Evolutionary conservation across 306 rosid genomes (phyloP).

Genomic region (Geum urbanum): DNA sequence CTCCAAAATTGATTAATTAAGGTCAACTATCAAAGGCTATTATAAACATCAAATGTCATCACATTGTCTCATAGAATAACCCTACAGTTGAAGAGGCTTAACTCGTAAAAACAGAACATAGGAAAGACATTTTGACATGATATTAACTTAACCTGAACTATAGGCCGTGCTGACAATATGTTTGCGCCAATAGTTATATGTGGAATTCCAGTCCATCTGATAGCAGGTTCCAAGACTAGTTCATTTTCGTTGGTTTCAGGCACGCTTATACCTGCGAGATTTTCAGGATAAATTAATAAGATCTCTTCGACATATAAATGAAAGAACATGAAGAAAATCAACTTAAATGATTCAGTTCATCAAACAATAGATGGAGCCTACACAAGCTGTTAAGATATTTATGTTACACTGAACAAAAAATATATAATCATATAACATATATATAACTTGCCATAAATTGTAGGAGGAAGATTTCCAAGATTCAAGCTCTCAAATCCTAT

Average conservation of each 20-base stretch:
- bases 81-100: neutral
- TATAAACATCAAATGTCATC: neutral
- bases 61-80: neutral
- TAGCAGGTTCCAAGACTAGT: conserved; percentile 22
- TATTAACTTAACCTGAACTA: conserved; percentile 13
- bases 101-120: neutral
- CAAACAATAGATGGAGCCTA: neutral
- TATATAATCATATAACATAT: neutral
- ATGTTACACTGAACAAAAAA: too few relatives aligned
- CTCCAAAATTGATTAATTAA: neutral
- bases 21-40: too few relatives aligned
- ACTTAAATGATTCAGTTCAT: neutral
- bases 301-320: neutral
- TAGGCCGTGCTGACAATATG: conserved; percentile 10
- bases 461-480: conserved; percentile 33
- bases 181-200: conserved; percentile 24
- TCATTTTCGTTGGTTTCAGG: conserved; percentile 30
- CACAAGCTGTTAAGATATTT: neutral
- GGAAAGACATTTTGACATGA: neutral
- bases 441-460: conserved; percentile 13
- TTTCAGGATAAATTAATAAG: conserved; percentile 7
- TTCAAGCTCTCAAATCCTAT: conserved; percentile 22
- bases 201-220: conserved; percentile 41
- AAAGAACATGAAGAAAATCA: neutral
- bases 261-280: conserved; percentile 33